phyloP scores from a whole-genome alignment of 2,329 filamentous ascomycete species.

The Nemania serpens region DNA sequence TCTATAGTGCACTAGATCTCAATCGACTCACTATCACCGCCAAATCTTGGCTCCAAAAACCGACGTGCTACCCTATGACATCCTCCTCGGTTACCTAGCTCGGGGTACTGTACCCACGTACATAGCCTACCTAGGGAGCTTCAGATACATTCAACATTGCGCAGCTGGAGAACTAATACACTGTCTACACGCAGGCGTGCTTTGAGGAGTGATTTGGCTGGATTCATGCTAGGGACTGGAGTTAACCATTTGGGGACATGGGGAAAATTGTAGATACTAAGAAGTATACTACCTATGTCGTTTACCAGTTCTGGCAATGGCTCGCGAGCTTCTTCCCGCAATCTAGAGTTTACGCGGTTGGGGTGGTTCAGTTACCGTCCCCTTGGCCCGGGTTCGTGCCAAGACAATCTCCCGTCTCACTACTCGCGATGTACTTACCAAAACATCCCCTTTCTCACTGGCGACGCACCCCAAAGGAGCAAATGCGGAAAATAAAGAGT shows the following conservation, averaged over 20 bases:
- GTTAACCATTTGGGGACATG: background rate
- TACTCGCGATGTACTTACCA: conserved; percentile 16
- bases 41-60: conserved; percentile 23
- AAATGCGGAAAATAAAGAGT: conserved; percentile 30
- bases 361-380: conserved; percentile 37
- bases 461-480: conserved; percentile 23
- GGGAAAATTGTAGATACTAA: background rate
- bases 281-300: background rate
- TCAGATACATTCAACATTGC: background rate
- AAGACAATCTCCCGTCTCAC: conserved; percentile 37
- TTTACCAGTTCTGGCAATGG: conserved; percentile 12
- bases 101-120: conserved; percentile 10
- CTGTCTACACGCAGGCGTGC: too few relatives aligned
- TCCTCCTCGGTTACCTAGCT: conserved; percentile 17
- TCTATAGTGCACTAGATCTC: conserved; percentile 7
- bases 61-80: conserved; percentile 7
- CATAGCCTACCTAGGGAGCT: background rate
- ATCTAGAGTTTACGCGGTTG: conserved; percentile 33
- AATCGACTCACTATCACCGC: conserved; percentile 14
- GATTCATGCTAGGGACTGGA: too few relatives aligned
- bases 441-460: conserved; percentile 20
- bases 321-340: conserved; percentile 32
- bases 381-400: conserved; percentile 39
- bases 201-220: background rate
- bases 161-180: too few relatives aligned